Conservation (phyloP, 371 early-diverging fungal species). For the Mucor indicus region DNA sequence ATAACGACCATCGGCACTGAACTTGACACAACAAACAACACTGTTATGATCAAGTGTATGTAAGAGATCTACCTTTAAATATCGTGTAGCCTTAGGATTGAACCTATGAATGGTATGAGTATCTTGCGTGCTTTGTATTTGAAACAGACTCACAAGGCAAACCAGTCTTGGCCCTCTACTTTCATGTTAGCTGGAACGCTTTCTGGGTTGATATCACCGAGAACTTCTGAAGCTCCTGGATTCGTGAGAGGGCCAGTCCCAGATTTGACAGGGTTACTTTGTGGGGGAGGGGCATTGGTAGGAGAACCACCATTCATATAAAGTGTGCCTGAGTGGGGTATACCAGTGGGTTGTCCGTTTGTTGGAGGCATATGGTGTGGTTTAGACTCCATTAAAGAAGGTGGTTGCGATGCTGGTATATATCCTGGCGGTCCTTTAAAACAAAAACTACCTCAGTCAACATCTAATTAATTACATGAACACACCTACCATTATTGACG, state of each 20-base stretch:
- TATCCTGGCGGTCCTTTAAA: conserved; percentile 26
- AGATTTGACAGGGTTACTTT: conserved; percentile 36
- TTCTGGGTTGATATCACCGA: conserved; percentile 84
- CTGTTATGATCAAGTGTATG: conserved; percentile 81
- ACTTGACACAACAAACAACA: conserved; percentile 95
- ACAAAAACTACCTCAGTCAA: background rate
- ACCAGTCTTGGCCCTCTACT: conserved; percentile 91
- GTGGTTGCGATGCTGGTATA: conserved; percentile 14
- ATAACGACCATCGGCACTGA: conserved; percentile 84
- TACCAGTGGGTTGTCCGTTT: conserved; percentile 19
- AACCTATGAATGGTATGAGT: conserved; percentile 34
- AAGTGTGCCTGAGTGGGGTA: conserved; percentile 35
- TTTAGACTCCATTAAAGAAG: conserved; percentile 30
- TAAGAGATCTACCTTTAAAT: conserved; percentile 75
- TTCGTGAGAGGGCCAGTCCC: conserved; percentile 36
- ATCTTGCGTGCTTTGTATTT: background rate
- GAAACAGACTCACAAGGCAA: conserved; percentile 65
- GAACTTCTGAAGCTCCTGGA: conserved; percentile 16
- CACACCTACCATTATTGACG: conserved; percentile 7
- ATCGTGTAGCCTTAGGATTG: conserved; percentile 67
- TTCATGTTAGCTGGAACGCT: conserved; percentile 76
- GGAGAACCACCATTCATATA: conserved; percentile 42
- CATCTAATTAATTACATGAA: background rate
- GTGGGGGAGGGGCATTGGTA: conserved; percentile 32
- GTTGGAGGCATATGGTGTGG: conserved; percentile 9